Percentiles rank a stretch among this genome's conserved stretches.
These are phyloP conservation scores for Lithohypha guttulata DNA, from an alignment of 2,329 filamentous ascomycete species.

Conservation along the genomic window DNA sequence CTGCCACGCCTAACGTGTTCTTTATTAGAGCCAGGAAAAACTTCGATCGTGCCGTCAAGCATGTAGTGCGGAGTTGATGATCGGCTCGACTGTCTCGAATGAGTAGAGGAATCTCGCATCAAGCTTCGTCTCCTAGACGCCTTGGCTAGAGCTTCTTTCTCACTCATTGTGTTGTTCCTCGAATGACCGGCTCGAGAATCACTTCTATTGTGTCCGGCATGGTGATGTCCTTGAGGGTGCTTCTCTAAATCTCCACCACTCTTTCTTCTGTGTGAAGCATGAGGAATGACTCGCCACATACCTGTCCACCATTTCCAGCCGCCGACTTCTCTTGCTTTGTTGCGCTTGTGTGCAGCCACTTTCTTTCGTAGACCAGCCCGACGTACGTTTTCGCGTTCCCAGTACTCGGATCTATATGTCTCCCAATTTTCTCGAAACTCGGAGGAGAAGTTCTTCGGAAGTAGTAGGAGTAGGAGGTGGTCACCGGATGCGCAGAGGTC, in stretches of 20 bases:
- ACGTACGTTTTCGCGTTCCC: constrained; percentile 92
- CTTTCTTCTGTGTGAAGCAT: constrained; percentile 3
- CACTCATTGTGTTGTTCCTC: constrained; percentile 6
- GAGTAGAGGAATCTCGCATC: constrained; percentile 13
- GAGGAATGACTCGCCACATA: constrained; percentile 41
- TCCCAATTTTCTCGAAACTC: constrained; percentile 97
- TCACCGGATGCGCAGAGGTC: constrained; percentile 84
- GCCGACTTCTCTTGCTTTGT: constrained; percentile 53
- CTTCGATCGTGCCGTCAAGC: constrained; percentile 12
- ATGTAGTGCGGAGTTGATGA: constrained; percentile 20
- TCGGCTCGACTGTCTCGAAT: constrained; percentile 19
- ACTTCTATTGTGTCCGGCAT: constrained; percentile 9
- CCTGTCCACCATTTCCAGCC: constrained; percentile 82
- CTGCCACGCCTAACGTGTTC: constrained; percentile 20
- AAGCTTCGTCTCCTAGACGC: constrained; percentile 3
- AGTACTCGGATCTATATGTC: constrained; percentile 84
- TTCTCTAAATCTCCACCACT: constrained; percentile 20
- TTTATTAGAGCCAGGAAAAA: constrained; percentile 1
- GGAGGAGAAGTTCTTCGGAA: constrained; percentile 89
- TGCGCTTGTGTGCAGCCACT: constrained; percentile 56
- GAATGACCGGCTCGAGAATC: constrained; percentile 2
- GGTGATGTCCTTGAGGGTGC: constrained; percentile 21
- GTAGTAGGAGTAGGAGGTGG: constrained; percentile 76
- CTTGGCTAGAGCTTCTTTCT: constrained; percentile 12
- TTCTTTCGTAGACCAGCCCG: constrained; percentile 61